phyloP scores from a whole-genome alignment of 2,329 filamentous ascomycete species.

The Hymenoscyphus scutula region DNA sequence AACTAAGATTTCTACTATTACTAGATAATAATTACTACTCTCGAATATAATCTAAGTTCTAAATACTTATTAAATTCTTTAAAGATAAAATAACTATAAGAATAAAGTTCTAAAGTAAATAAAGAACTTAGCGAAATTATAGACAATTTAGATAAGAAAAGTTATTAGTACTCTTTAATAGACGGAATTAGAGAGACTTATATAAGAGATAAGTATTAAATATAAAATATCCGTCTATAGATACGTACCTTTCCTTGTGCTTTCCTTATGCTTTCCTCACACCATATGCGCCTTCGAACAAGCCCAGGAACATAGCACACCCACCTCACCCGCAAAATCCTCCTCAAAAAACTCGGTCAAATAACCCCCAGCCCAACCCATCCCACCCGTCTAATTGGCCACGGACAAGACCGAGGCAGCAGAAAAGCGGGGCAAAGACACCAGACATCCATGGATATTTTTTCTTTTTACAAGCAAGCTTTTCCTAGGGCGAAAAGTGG shows the following conservation, averaged over 20 bases:
- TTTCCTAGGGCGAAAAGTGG: neutral
- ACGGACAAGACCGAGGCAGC: neutral
- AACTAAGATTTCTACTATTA: too few species aligned
- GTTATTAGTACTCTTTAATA: neutral
- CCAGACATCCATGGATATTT: neutral
- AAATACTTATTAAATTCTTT: neutral
- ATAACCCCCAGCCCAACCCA: neutral
- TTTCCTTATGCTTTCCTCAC: too few species aligned
- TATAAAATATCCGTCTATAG: too few species aligned
- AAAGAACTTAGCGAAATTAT: neutral
- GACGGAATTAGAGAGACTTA: neutral
- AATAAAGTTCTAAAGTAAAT: neutral
- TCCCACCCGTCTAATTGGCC: neutral
- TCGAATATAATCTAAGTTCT: neutral
- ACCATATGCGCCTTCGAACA: neutral
- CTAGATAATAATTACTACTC: too few species aligned
- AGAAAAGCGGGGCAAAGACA: slow-evolving; percentile 1
- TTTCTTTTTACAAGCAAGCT: neutral
- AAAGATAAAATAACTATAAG: neutral
- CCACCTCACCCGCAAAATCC: too few species aligned
- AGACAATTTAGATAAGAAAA: neutral
- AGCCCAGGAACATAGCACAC: neutral
- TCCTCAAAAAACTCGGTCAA: neutral
- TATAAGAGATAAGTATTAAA: neutral
- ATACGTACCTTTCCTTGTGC: too few species aligned